Percentiles rank a stretch among this genome's conserved stretches.
phyloP scores from a whole-genome alignment of 768 basidiomycete genomes.

The Leccinellum luteum region DNA sequence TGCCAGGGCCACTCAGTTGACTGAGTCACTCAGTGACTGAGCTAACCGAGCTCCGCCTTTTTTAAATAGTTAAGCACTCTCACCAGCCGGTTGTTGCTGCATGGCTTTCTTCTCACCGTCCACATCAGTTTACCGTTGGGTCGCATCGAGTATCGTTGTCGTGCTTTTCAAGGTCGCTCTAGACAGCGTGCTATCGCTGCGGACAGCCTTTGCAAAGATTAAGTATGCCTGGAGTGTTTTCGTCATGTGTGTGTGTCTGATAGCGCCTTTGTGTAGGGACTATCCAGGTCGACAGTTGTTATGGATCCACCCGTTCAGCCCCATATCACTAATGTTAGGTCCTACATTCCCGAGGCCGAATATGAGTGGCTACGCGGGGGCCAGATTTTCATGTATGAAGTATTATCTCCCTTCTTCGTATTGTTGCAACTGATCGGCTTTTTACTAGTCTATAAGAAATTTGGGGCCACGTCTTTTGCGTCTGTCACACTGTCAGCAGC shows the following conservation, averaged over 20 bases:
- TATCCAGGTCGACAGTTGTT: conserved; percentile 17
- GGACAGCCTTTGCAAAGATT: conserved; percentile 15
- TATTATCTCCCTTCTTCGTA: too few species aligned
- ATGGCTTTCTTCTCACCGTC: background rate
- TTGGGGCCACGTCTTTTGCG: conserved; percentile 39
- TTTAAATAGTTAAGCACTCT: too few species aligned
- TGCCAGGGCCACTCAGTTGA: too few species aligned
- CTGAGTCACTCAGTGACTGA: too few species aligned
- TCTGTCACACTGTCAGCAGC: conserved; percentile 34
- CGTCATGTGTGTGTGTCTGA: background rate
- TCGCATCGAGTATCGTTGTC: background rate
- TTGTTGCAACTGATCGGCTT: background rate
- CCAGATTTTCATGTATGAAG: conserved; percentile 36
- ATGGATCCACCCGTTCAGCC: conserved; percentile 36
- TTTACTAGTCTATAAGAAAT: conserved; percentile 35
- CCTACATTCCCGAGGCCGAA: conserved; percentile 35
- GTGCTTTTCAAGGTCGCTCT: conserved; percentile 4
- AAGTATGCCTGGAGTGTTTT: conserved; percentile 6
- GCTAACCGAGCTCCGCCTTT: too few species aligned
- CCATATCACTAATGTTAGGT: conserved; percentile 25
- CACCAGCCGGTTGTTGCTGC: background rate
- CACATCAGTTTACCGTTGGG: conserved; percentile 10
- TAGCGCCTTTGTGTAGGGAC: conserved; percentile 4
- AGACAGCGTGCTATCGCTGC: conserved; percentile 6
- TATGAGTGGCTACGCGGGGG: conserved; percentile 34